Conservation (phyloP, 192 early-diverging fungal species). For the Allomyces arbusculus region DNA sequence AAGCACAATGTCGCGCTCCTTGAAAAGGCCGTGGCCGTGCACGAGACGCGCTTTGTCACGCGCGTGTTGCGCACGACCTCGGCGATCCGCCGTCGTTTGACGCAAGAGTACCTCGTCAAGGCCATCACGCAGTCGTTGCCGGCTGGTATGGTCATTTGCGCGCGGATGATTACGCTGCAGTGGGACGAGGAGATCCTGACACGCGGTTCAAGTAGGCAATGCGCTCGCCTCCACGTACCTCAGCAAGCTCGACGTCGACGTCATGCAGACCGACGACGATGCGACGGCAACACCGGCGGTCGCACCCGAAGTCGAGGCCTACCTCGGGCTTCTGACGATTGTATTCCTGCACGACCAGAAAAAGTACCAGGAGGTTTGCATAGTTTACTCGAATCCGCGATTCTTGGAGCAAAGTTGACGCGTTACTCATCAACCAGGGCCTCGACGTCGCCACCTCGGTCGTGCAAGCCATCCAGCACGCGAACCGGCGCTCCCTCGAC, state of each 20-base stretch:
- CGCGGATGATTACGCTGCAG: neutral
- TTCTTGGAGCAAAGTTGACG: too few species aligned
- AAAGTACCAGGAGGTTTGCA: conserved; percentile 34
- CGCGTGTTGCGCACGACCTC: conserved; percentile 68
- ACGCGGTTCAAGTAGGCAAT: neutral
- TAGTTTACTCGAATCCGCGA: neutral
- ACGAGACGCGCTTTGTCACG: conserved; percentile 72
- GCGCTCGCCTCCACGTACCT: neutral
- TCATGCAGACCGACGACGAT: neutral
- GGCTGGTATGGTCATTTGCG: neutral
- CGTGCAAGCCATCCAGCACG: conserved; percentile 32
- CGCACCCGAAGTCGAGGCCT: conserved; percentile 67
- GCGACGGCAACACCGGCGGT: conserved; percentile 10
- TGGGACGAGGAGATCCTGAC: neutral
- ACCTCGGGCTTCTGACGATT: conserved; percentile 58
- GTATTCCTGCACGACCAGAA: conserved; percentile 65
- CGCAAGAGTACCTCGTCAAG: conserved; percentile 34
- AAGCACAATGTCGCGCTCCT: conserved; percentile 66
- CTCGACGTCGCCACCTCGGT: conserved; percentile 41
- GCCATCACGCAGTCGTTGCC: conserved; percentile 22
- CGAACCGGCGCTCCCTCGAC: conserved; percentile 81
- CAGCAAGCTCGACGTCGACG: neutral
- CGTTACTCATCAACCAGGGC: conserved; percentile 21
- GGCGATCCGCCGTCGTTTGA: conserved; percentile 58
- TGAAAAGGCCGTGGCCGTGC: conserved; percentile 56